Evolutionary conservation across 2,329 filamentous ascomycete genomes (phyloP).

Genomic region (Lachnellula arida): DNA sequence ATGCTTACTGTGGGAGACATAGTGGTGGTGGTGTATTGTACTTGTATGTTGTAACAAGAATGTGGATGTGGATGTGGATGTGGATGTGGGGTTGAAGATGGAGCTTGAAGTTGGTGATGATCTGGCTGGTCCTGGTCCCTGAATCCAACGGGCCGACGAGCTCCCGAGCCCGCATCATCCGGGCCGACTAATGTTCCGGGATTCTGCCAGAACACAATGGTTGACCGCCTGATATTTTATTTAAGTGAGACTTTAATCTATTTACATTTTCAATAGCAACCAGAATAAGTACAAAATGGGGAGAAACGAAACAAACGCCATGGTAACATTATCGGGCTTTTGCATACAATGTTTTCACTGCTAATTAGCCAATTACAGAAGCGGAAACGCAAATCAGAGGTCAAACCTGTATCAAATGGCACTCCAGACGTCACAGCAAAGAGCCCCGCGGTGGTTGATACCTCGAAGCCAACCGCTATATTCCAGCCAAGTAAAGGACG

Average conservation of each 20-base stretch:
- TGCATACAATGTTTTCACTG: neutral
- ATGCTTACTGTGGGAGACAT: constrained; percentile 46
- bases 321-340: constrained; percentile 15
- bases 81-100: neutral
- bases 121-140: constrained; percentile 3
- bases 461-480: constrained; percentile 63
- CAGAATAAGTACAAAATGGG: constrained; percentile 23
- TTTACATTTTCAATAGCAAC: neutral
- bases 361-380: constrained; percentile 23
- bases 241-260: neutral
- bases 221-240: constrained; percentile 14
- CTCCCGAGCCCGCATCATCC: neutral
- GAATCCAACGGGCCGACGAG: neutral
- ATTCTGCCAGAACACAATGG: constrained; percentile 13
- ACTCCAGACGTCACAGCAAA: constrained; percentile 30
- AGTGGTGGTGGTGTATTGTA: neutral
- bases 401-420: constrained; percentile 20
- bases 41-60: neutral
- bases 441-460: constrained; percentile 34
- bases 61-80: neutral
- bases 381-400: constrained; percentile 30
- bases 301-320: constrained; percentile 29
- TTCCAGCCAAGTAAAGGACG: constrained; percentile 62
- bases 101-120: constrained; percentile 3
- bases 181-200: neutral